phyloP scores from a whole-genome alignment of 2,329 filamentous ascomycete species.

The Ophiostoma ulmi region DNA sequence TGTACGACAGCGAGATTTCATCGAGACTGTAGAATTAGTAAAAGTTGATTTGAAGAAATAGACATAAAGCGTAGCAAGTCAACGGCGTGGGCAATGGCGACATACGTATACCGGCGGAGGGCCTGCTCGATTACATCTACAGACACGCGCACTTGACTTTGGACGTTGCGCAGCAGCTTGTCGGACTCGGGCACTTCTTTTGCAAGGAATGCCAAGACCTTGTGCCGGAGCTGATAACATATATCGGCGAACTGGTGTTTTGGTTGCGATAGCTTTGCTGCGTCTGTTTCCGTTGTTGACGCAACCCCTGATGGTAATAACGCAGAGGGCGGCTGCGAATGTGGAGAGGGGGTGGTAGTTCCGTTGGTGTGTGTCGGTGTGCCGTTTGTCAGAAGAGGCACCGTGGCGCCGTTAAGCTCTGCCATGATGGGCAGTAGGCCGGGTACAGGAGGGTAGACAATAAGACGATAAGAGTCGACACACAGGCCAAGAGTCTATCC shows the following conservation, averaged over 20 bases:
- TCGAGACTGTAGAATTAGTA: slow-evolving; percentile 50
- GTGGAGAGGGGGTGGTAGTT: not conserved
- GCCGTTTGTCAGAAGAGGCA: not conserved
- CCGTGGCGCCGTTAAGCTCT: not conserved
- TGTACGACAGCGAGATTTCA: slow-evolving; percentile 86
- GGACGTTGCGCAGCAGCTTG: slow-evolving; percentile 57
- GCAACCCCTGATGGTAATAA: not conserved
- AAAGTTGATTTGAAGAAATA: not conserved
- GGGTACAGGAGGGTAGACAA: not conserved
- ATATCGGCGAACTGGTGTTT: slow-evolving; percentile 33
- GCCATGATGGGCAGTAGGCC: not conserved
- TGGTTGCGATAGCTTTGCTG: not conserved
- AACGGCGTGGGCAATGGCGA: not conserved
- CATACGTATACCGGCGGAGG: slow-evolving; percentile 68
- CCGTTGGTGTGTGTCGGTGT: not conserved
- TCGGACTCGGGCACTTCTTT: slow-evolving; percentile 48
- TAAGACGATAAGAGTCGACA: not conserved
- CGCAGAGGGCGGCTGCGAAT: not conserved
- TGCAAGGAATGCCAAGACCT: slow-evolving; percentile 61
- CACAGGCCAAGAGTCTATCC: not conserved
- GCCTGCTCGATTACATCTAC: slow-evolving; percentile 71
- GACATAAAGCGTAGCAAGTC: not conserved
- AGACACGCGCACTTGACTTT: slow-evolving; percentile 68
- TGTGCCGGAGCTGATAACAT: slow-evolving; percentile 51
- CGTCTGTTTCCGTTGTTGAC: not conserved